A percentile compares a stretch with the other conserved stretches of the same genome.
These are phyloP conservation scores for Mycena polygramma DNA, from an alignment of 768 basidiomycete genomes.

Conservation along the genomic window DNA sequence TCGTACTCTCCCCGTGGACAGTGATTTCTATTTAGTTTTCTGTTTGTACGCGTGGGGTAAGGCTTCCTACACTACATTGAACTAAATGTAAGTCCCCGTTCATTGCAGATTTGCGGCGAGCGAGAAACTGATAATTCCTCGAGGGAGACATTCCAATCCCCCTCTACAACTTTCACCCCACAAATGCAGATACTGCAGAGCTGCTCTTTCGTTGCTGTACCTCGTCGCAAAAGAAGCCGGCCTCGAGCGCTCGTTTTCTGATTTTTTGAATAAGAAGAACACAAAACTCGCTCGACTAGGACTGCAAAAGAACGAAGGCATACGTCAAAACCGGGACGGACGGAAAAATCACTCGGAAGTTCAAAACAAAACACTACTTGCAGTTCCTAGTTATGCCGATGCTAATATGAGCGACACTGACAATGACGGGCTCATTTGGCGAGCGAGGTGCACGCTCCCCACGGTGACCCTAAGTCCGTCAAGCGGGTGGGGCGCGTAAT, in stretches of 20 bases:
- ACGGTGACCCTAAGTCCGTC: too few relatives aligned
- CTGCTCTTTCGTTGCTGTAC: conserved; percentile 4
- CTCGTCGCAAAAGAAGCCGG: conserved; percentile 27
- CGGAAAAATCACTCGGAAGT: conserved; percentile 11
- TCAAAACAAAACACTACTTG: background rate
- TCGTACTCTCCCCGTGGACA: too few relatives aligned
- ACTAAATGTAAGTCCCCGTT: background rate
- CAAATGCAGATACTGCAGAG: background rate
- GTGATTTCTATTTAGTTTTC: too few relatives aligned
- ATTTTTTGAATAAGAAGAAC: conserved; percentile 29
- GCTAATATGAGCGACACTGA: conserved; percentile 14
- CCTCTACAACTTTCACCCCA: background rate
- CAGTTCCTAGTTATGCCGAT: conserved; percentile 16
- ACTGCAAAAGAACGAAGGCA: conserved; percentile 16
- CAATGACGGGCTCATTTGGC: too few relatives aligned
- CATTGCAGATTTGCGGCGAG: too few relatives aligned
- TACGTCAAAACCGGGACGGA: background rate
- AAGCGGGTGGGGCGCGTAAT: too few relatives aligned
- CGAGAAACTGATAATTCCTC: too few relatives aligned
- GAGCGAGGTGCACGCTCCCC: too few relatives aligned
- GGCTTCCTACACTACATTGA: too few relatives aligned
- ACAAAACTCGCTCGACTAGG: conserved; percentile 24
- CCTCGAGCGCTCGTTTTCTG: conserved; percentile 25
- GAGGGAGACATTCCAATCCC: background rate
- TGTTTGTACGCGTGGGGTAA: too few relatives aligned